Conservation (phyloP, 768 basidiomycete species). For the Termitomyces sp. region DNA sequence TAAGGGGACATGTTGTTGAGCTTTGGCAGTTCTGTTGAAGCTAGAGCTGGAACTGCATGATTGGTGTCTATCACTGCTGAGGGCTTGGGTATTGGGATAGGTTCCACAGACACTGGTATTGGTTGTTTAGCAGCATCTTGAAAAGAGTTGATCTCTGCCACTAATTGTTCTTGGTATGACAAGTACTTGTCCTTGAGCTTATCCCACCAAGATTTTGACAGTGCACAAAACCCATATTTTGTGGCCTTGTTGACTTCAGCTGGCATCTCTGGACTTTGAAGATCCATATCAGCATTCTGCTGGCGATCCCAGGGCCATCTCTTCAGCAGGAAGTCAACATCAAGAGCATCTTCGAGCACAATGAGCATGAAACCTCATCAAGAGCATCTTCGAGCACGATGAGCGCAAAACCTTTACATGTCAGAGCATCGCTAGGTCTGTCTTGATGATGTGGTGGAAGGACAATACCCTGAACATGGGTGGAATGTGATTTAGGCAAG, state of each 20-base stretch:
- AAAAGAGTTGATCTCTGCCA: slow-evolving; percentile 40
- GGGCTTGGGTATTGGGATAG: not conserved
- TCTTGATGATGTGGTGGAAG: slow-evolving; percentile 67
- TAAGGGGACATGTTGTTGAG: slow-evolving; percentile 37
- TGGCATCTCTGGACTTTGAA: not conserved
- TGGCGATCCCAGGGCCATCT: slow-evolving; percentile 62
- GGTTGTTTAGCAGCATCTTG: slow-evolving; percentile 20
- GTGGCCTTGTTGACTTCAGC: slow-evolving; percentile 34
- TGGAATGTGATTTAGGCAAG: not conserved
- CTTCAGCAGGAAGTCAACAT: slow-evolving; percentile 38
- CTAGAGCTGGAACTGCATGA: not conserved
- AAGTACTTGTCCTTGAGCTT: slow-evolving; percentile 66
- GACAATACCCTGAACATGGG: slow-evolving; percentile 47
- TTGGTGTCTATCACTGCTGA: not conserved
- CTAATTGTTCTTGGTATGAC: slow-evolving; percentile 51
- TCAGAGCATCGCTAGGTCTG: slow-evolving; percentile 46
- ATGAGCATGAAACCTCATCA: too few relatives aligned
- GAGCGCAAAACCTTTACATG: slow-evolving; percentile 75
- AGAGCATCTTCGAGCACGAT: slow-evolving; percentile 41
- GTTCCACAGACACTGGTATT: not conserved
- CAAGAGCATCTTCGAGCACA: slow-evolving; percentile 22
- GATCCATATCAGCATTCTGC: not conserved
- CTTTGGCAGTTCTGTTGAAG: not conserved
- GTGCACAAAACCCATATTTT: slow-evolving; percentile 56
- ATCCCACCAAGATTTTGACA: slow-evolving; percentile 64